phyloP scores from a whole-genome alignment of 345 rosid genomes.

The Lagerstroemia speciosa region DNA sequence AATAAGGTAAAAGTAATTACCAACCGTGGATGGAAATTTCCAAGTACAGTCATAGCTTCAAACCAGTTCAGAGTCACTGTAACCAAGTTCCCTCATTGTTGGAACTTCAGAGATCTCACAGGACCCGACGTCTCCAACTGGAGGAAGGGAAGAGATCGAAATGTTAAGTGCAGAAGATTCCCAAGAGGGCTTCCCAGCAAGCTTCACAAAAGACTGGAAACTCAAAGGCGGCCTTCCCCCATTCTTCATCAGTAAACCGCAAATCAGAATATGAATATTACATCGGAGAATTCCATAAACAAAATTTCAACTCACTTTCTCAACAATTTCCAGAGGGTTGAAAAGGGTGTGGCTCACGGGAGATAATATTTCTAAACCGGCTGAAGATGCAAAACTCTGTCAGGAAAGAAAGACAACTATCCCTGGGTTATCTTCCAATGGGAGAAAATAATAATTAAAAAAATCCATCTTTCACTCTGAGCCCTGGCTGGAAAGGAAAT shows the following conservation, averaged over 20 bases:
- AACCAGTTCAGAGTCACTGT: conserved; percentile 44
- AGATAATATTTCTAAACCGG: conserved; percentile 66
- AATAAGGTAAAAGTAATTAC: background rate
- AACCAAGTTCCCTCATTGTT: conserved; percentile 62
- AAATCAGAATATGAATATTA: background rate
- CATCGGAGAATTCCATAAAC: too few species aligned
- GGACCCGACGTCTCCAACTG: conserved; percentile 50
- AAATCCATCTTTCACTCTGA: background rate
- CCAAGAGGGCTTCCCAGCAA: conserved; percentile 82
- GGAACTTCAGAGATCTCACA: conserved; percentile 56
- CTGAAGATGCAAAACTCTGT: conserved; percentile 54
- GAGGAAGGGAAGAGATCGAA: conserved; percentile 51
- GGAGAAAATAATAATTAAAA: background rate
- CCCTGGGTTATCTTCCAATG: background rate
- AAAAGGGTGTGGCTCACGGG: conserved; percentile 91
- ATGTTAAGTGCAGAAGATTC: conserved; percentile 37
- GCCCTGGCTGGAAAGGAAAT: background rate
- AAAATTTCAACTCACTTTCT: conserved; percentile 34
- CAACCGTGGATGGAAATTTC: background rate
- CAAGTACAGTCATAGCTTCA: conserved; percentile 2
- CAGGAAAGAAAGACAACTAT: conserved; percentile 7
- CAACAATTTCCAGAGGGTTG: conserved; percentile 58
- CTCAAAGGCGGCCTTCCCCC: conserved; percentile 80
- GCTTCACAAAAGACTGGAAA: conserved; percentile 81
- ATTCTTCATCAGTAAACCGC: conserved; percentile 30